Evolutionary conservation across 139 green algal species (phyloP).

Genomic region (Yamagishiella unicocca): DNA sequence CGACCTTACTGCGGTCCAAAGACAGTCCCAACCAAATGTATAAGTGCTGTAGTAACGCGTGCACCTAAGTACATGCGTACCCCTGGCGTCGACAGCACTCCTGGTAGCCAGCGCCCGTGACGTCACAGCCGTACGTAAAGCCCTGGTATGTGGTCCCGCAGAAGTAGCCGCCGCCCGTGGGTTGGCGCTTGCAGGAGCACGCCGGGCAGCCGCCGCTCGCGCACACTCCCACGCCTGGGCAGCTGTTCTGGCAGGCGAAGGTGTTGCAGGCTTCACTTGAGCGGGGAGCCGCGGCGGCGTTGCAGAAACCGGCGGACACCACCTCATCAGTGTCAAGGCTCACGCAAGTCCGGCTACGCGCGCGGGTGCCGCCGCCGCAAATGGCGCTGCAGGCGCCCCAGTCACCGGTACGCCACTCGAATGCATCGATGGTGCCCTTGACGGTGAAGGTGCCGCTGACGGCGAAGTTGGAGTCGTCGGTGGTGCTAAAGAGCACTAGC

Average conservation of each 20-base stretch:
- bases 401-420: not conserved
- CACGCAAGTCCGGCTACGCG: not conserved
- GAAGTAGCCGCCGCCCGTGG: not conserved
- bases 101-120: not conserved
- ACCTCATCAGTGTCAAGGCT: not conserved
- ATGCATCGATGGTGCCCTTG: not conserved
- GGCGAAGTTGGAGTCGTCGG: conserved; percentile 4
- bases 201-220: not conserved
- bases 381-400: not conserved
- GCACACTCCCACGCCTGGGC: not conserved
- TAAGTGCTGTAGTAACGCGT: too few relatives aligned
- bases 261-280: conserved; percentile 4
- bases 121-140: not conserved
- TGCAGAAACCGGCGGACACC: not conserved
- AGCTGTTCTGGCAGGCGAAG: not conserved
- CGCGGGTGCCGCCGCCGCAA: conserved; percentile 24
- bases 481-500: not conserved
- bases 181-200: not conserved
- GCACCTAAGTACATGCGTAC: too few relatives aligned
- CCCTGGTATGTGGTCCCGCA: not conserved
- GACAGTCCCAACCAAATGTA: too few relatives aligned
- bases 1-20: too few relatives aligned
- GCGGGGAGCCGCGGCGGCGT: not conserved
- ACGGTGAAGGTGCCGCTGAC: not conserved
- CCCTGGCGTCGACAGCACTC: conserved; percentile 19